Evolutionary conservation across 176 grass and related monocot genomes (phyloP), one percentile per base, ranked within the genome.

Genomic region (Cenchrus purpureus): DNA sequence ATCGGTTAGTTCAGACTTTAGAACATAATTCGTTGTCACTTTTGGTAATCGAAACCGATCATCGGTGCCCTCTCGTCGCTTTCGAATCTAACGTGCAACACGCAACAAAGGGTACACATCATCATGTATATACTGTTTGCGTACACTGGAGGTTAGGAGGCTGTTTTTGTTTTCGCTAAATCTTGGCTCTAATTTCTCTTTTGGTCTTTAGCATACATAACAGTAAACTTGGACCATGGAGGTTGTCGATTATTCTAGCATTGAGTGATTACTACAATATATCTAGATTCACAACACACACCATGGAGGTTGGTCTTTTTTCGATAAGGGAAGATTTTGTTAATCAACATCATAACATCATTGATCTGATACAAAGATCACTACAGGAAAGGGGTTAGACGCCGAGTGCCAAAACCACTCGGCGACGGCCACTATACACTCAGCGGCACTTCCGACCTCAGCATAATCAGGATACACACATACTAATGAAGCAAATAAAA

Each of bases 41-140:
- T 79, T 80, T 71, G 76, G 67, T 72, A 53, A 63, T 22, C 10
- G 25, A 13, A 72, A 72, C 12, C 45, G 11, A 52, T 51, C 22
- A 12, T 7, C 13, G n/a, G 37, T 40, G 2, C 37, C 12, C 44
- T 11, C 45, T 55, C 2, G 46, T 76, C 82, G 40, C 40, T 84
- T 54, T 84, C 60, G 71, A 76, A 66, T 76, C 46, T 64, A 67
- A n/a, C 11, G 62, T 80, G 62, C 48, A 72, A n/a, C 29, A 59
- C 32, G 32, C 1, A 74, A 22, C 29, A 63, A 64, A 63, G 20
- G 57, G 57, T 3, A 64, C 20, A 74, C 1, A 45, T 48, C 20
- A 12, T 6, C 37, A 68, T 44, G 7, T 50, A 5, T 37, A 59
- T 6, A 2, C 6, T 55, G 17, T 9, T 25, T 72, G 12, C 54